A percentile compares a stretch with the other conserved stretches of the same genome.
phyloP scores from a whole-genome alignment of 352 stramenopile species.

The Phytophthora meadii region DNA sequence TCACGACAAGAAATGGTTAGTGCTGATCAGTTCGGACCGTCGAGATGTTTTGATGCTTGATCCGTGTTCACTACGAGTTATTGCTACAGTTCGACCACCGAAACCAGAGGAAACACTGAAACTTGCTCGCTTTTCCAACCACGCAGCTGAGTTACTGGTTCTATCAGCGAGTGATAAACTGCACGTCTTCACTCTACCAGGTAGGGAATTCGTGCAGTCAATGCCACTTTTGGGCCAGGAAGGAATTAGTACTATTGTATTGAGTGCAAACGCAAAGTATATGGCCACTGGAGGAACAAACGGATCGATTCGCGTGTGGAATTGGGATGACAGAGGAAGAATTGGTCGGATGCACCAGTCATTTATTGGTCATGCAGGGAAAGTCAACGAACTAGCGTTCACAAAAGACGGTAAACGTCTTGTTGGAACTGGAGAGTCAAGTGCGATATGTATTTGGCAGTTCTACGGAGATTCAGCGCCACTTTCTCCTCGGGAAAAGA shows the following conservation, averaged over 20 bases:
- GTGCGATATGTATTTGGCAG: conserved; percentile 63
- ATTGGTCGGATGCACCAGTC: conserved; percentile 66
- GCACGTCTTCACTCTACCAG: conserved; percentile 58
- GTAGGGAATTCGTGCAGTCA: conserved; percentile 46
- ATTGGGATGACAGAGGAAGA: conserved; percentile 57
- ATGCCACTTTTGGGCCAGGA: conserved; percentile 62
- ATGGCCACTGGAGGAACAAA: conserved; percentile 64
- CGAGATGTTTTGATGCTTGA: conserved; percentile 47
- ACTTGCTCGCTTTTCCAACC: conserved; percentile 53
- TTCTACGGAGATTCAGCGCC: conserved; percentile 54
- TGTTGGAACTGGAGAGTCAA: conserved; percentile 51
- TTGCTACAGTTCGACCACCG: conserved; percentile 46
- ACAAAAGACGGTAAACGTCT: conserved; percentile 48
- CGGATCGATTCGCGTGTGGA: conserved; percentile 69
- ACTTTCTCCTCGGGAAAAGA: conserved; percentile 20
- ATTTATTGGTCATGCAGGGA: conserved; percentile 54
- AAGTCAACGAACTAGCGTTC: conserved; percentile 50
- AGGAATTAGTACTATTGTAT: conserved; percentile 54
- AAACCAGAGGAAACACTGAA: conserved; percentile 37
- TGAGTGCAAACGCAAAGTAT: conserved; percentile 71
- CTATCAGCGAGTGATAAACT: conserved; percentile 61
- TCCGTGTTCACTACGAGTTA: conserved; percentile 44
- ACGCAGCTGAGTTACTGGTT: conserved; percentile 55
- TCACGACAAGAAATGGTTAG: conserved; percentile 46
- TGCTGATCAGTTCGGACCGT: conserved; percentile 39